Evolutionary conservation across 331 rosid genomes (phyloP).

Genomic region (Cydonia oblonga): DNA sequence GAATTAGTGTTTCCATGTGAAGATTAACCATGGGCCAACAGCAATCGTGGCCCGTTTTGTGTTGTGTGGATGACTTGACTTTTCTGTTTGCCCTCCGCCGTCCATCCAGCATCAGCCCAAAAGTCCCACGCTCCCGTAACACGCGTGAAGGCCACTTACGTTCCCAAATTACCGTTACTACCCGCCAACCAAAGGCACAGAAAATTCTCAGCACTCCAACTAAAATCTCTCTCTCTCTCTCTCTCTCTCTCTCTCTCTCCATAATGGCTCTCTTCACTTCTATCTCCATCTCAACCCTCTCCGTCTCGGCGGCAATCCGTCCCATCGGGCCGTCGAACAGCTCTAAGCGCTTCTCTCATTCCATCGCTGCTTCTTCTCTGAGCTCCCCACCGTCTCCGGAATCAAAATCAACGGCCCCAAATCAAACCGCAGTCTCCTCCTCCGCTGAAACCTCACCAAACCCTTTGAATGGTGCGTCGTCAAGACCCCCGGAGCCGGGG

Average conservation of each 20-base stretch:
- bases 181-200: neutral
- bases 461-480: conserved; percentile 31
- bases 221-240: neutral
- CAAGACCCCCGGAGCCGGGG: conserved; percentile 29
- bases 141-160: neutral
- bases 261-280: conserved; percentile 59
- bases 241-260: neutral
- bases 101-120: neutral
- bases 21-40: no score
- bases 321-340: conserved; percentile 6
- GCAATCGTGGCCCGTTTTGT: neutral
- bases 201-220: neutral
- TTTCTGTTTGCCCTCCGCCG: no score
- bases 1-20: no score
- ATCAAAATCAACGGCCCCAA: conserved; percentile 30
- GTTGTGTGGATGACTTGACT: neutral
- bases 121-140: neutral
- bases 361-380: conserved; percentile 48
- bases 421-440: conserved; percentile 25
- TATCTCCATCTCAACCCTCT: conserved; percentile 20
- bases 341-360: conserved; percentile 8
- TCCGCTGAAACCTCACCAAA: conserved; percentile 29
- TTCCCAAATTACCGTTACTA: conserved; percentile 6
- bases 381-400: conserved; percentile 53
- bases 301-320: conserved; percentile 20